Conservation (phyloP, 371 early-diverging fungal species). For the Circinella minor region DNA sequence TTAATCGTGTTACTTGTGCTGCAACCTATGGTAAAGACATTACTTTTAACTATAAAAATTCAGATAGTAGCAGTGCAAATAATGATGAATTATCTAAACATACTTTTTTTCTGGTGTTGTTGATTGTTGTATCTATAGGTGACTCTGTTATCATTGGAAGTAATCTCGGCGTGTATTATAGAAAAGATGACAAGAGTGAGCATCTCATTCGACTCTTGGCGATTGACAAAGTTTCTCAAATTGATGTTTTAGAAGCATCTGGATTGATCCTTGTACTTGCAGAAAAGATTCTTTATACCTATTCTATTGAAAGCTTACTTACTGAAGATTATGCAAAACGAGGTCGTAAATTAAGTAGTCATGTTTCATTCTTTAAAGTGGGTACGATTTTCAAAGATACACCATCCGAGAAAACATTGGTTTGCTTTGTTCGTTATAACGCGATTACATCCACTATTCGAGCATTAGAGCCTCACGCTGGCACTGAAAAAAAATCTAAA, state of each 20-base stretch:
- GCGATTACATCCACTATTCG: constrained; percentile 76
- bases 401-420: constrained; percentile 70
- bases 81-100: not conserved
- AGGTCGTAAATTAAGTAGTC: constrained; percentile 74
- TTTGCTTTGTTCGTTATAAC: constrained; percentile 76
- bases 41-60: not conserved
- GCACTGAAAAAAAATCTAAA: constrained; percentile 47
- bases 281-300: constrained; percentile 81
- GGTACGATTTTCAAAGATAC: constrained; percentile 79
- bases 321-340: constrained; percentile 52
- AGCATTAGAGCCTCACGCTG: constrained; percentile 74
- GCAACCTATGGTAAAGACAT: constrained; percentile 26
- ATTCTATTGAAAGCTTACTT: constrained; percentile 71
- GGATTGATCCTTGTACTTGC: constrained; percentile 80
- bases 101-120: not conserved
- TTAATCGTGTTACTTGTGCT: constrained; percentile 37
- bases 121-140: constrained; percentile 10
- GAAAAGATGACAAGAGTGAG: constrained; percentile 30
- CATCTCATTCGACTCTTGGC: constrained; percentile 63
- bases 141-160: constrained; percentile 41
- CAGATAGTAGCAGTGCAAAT: too few relatives aligned
- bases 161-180: constrained; percentile 54
- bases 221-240: constrained; percentile 84
- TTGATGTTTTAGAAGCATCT: constrained; percentile 77
- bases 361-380: constrained; percentile 89